A percentile compares a stretch with the other conserved stretches of the same genome.
Evolutionary conservation across 805 yeast genomes (phyloP).

Genomic region (Candida hispaniensis): DNA sequence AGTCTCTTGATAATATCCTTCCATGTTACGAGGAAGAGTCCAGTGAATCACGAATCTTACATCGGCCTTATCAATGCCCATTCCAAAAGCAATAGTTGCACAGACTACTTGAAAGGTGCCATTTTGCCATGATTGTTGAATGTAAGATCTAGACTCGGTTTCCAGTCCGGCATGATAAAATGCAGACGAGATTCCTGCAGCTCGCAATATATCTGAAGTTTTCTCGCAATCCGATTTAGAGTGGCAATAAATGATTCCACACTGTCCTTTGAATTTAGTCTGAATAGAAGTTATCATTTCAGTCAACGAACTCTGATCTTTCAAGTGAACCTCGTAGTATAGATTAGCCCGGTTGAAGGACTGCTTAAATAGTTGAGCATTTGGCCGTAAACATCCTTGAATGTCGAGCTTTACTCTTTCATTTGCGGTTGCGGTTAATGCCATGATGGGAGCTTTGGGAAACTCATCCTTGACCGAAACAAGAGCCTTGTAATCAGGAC

Average conservation of each 20-base stretch:
- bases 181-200: slow-evolving; percentile 54
- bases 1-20: slow-evolving; percentile 96
- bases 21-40: slow-evolving; percentile 79
- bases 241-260: slow-evolving; percentile 91
- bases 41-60: slow-evolving; percentile 86
- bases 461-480: slow-evolving; percentile 59
- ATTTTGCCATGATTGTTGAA: slow-evolving; percentile 79
- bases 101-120: slow-evolving; percentile 68
- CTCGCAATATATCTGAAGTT: slow-evolving; percentile 49
- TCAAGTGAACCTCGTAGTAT: slow-evolving; percentile 52
- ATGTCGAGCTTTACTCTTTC: slow-evolving; percentile 82
- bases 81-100: slow-evolving; percentile 97
- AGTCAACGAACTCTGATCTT: slow-evolving; percentile 45
- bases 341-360: slow-evolving; percentile 87
- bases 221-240: slow-evolving; percentile 83
- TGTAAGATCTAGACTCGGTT: slow-evolving; percentile 54
- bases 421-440: slow-evolving; percentile 94
- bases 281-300: slow-evolving; percentile 50
- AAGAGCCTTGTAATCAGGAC: slow-evolving; percentile 87
- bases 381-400: slow-evolving; percentile 59
- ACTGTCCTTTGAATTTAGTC: slow-evolving; percentile 40
- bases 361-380: slow-evolving; percentile 56
- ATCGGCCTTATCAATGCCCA: slow-evolving; percentile 97
- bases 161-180: slow-evolving; percentile 95
- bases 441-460: slow-evolving; percentile 84